Evolutionary conservation across 768 basidiomycete genomes (phyloP).

Genomic region (Panus rudis): DNA sequence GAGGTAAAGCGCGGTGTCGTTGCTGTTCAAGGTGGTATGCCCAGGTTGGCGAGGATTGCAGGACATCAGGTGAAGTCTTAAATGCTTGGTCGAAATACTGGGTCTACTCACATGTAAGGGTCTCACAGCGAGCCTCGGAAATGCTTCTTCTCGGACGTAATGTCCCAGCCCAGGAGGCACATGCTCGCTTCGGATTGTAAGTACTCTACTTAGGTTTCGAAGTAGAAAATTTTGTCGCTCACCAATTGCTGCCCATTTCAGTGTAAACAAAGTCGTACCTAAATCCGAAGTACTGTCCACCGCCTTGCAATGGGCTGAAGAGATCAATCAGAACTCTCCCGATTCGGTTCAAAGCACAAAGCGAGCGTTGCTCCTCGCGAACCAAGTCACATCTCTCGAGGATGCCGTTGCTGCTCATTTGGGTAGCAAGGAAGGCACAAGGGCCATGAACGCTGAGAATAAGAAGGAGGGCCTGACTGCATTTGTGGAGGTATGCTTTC

Average conservation of each 20-base stretch:
- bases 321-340: slow-evolving; percentile 61
- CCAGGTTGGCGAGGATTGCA: slow-evolving; percentile 53
- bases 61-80: slow-evolving; percentile 64
- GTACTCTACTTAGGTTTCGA: slow-evolving; percentile 14
- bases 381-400: slow-evolving; percentile 45
- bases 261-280: slow-evolving; percentile 68
- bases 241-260: slow-evolving; percentile 21
- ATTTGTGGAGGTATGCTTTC: slow-evolving; percentile 49
- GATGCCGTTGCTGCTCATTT: slow-evolving; percentile 42
- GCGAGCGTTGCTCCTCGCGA: slow-evolving; percentile 48
- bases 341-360: slow-evolving; percentile 78
- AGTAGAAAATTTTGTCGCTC: slow-evolving; percentile 1
- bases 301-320: slow-evolving; percentile 55
- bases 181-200: slow-evolving; percentile 69
- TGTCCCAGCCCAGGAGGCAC: slow-evolving; percentile 62
- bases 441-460: slow-evolving; percentile 55
- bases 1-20: slow-evolving; percentile 76
- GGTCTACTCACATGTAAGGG: slow-evolving; percentile 1
- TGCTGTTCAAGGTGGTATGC: slow-evolving; percentile 71
- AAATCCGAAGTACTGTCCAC: slow-evolving; percentile 45
- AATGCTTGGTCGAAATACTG: slow-evolving; percentile 2
- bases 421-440: slow-evolving; percentile 40
- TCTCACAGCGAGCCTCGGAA: slow-evolving; percentile 60
- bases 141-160: slow-evolving; percentile 66
- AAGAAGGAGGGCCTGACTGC: slow-evolving; percentile 66